Conservation (phyloP, 2,329 filamentous ascomycete genomes). For the Diaporthe sp. region DNA sequence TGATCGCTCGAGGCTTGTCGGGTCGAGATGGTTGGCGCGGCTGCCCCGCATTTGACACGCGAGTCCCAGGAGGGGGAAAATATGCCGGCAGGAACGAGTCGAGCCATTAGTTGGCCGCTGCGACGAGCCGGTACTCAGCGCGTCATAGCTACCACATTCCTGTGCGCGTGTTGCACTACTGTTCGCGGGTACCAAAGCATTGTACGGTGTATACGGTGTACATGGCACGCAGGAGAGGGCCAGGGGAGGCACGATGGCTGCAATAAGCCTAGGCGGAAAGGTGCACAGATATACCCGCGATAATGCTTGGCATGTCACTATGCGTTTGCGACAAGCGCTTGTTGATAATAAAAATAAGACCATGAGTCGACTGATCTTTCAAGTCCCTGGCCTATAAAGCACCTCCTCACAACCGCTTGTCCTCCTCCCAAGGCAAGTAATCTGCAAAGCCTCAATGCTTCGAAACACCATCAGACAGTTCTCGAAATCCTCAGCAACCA, state of each 20-base stretch:
- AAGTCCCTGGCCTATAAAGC: not conserved
- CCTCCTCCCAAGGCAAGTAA: not conserved
- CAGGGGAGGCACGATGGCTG: not conserved
- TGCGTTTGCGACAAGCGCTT: constrained; percentile 17
- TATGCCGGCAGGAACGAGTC: constrained; percentile 9
- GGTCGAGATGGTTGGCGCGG: constrained; percentile 31
- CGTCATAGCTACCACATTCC: constrained; percentile 27
- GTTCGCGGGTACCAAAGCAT: not conserved
- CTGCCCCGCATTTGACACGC: constrained; percentile 19
- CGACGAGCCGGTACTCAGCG: constrained; percentile 20
- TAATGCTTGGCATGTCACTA: constrained; percentile 18
- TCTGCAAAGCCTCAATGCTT: constrained; percentile 35
- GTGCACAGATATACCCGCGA: constrained; percentile 18
- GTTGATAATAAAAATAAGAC: constrained; percentile 13
- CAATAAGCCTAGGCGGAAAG: constrained; percentile 1
- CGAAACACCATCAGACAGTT: constrained; percentile 35
- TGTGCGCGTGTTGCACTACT: not conserved
- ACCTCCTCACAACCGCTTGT: not conserved
- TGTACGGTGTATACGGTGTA: not conserved
- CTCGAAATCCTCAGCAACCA: constrained; percentile 34
- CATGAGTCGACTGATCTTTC: constrained; percentile 19
- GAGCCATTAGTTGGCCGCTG: not conserved
- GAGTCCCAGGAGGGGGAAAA: not conserved
- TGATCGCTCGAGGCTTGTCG: constrained; percentile 5
- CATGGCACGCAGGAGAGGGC: not conserved